phyloP scores from a whole-genome alignment of 2,329 filamentous ascomycete genomes.

The Phyllosticta ampelicida region DNA sequence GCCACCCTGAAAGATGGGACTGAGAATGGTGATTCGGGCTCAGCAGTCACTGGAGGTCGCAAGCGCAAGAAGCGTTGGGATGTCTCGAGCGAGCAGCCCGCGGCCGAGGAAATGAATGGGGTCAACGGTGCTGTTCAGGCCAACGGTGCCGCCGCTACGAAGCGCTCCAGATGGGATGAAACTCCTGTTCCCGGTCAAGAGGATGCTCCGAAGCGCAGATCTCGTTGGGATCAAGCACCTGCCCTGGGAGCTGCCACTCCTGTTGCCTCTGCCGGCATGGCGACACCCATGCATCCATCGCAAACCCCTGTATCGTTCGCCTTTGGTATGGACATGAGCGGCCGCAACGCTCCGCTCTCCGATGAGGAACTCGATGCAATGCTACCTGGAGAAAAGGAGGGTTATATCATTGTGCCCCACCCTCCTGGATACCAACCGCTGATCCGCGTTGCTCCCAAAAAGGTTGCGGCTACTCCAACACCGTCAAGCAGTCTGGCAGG shows the following conservation, averaged over 20 bases:
- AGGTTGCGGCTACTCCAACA: constrained; percentile 60
- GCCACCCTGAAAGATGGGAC: constrained; percentile 60
- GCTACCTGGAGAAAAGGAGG: constrained; percentile 62
- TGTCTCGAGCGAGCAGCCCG: constrained; percentile 49
- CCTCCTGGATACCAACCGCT: constrained; percentile 86
- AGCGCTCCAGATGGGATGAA: constrained; percentile 82
- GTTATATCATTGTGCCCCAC: constrained; percentile 83
- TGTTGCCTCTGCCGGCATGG: constrained; percentile 60
- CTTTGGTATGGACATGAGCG: constrained; percentile 73
- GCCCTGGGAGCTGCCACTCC: constrained; percentile 56
- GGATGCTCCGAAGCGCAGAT: constrained; percentile 57
- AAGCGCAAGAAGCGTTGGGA: constrained; percentile 98
- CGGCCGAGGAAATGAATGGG: constrained; percentile 31
- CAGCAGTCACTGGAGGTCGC: constrained; percentile 42
- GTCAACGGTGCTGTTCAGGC: constrained; percentile 14
- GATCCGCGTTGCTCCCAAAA: constrained; percentile 58
- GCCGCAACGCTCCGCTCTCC: constrained; percentile 69
- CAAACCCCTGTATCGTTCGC: constrained; percentile 46
- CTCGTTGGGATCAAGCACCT: constrained; percentile 86
- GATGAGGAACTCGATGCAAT: constrained; percentile 92
- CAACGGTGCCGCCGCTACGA: constrained; percentile 28
- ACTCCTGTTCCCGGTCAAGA: constrained; percentile 48
- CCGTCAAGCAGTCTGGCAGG: constrained; percentile 49
- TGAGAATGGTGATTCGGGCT: constrained; percentile 58
- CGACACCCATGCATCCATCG: constrained; percentile 64